Evolutionary conservation across 2,329 filamentous ascomycete species (phyloP).

Genomic region (Ascocoryne sarcoides): DNA sequence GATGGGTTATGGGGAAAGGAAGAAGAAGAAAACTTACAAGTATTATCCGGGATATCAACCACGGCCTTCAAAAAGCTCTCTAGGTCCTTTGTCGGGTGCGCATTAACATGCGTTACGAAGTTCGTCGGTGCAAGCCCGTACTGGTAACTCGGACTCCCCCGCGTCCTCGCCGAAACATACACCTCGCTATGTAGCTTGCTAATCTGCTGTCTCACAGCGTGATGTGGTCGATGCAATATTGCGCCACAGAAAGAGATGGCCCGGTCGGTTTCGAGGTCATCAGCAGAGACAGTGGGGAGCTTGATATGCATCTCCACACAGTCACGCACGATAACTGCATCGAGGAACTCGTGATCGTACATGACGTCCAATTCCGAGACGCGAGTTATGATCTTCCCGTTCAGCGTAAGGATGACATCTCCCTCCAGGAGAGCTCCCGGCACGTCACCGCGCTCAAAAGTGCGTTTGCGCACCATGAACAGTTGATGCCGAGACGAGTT

Average conservation of each 20-base stretch:
- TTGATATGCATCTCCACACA: slow-evolving; percentile 69
- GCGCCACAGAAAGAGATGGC: slow-evolving; percentile 94
- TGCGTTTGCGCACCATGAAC: slow-evolving; percentile 95
- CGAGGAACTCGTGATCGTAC: slow-evolving; percentile 79
- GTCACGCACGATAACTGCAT: slow-evolving; percentile 79
- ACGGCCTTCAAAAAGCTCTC: slow-evolving; percentile 73
- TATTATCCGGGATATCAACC: slow-evolving; percentile 86
- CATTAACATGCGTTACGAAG: slow-evolving; percentile 95
- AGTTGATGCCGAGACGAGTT: slow-evolving; percentile 92
- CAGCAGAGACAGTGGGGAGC: slow-evolving; percentile 77
- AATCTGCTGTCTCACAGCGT: slow-evolving; percentile 95
- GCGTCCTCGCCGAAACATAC: slow-evolving; percentile 81
- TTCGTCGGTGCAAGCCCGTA: slow-evolving; percentile 93
- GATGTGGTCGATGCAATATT: slow-evolving; percentile 84
- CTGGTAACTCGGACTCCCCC: slow-evolving; percentile 77
- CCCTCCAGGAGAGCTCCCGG: slow-evolving; percentile 70
- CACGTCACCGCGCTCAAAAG: slow-evolving; percentile 54
- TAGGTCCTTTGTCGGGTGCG: slow-evolving; percentile 73
- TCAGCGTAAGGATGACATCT: slow-evolving; percentile 85
- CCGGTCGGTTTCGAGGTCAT: slow-evolving; percentile 85
- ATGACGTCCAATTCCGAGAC: slow-evolving; percentile 92
- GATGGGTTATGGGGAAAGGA: background rate
- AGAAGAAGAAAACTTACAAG: slow-evolving; percentile 47
- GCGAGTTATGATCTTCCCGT: slow-evolving; percentile 84
- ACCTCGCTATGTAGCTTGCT: slow-evolving; percentile 93